Base-by-base conservation (phyloP, 352 stramenopile genomes). In the Discostella stelligera region DNA sequence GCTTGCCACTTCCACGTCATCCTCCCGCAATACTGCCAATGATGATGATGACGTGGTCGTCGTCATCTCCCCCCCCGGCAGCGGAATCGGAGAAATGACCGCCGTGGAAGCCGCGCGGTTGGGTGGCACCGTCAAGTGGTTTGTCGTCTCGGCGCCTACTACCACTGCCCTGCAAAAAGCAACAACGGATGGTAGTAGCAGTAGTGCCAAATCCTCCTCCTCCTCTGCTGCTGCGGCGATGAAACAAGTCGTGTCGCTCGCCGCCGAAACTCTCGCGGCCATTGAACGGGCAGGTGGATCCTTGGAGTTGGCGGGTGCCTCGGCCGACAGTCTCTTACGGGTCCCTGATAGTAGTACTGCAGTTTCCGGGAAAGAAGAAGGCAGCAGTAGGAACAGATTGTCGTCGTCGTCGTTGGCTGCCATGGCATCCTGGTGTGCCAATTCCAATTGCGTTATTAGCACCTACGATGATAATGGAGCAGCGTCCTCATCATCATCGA, bases 31-130 rank as follows among this genome's bases (percentile, higher is more conserved):
- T 14, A 25, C 6, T 10, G 16, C 6, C 6, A 21, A 55, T 10
- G 2, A 25, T 21, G 20, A 37, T 21, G 18, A 2, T 3, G 18
- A 8, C 10, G 16, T 30, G 9, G 32, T 81, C 10, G 71, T 90
- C 3, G 81, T 91, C 4, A 78, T 90, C 60, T 90, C 83, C 8
- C 86, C 86, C 48, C 86, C 86, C 10, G 86, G 83, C 44, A n/a
- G n/a, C n/a, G 86, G 86, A 32, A 67, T 91, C 21, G 83, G 86
- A 9, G 81, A 91, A 75, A 82, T 89, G 32, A 67, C 81, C 1
- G 79, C 86, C 13, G 71, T 90, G 1, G 80, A 89, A 54, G 64
- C 83, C 30, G 83, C 83, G 7, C 59, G 53, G 30, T 65, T 84
- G 27, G 85, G 86, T 50, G 63, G 55, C 3, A 72, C 65, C 1